Evolutionary conservation across 2,329 filamentous ascomycete species (phyloP), one percentile per base, ranked within the genome.

Genomic region (Penicillium digitatum): DNA sequence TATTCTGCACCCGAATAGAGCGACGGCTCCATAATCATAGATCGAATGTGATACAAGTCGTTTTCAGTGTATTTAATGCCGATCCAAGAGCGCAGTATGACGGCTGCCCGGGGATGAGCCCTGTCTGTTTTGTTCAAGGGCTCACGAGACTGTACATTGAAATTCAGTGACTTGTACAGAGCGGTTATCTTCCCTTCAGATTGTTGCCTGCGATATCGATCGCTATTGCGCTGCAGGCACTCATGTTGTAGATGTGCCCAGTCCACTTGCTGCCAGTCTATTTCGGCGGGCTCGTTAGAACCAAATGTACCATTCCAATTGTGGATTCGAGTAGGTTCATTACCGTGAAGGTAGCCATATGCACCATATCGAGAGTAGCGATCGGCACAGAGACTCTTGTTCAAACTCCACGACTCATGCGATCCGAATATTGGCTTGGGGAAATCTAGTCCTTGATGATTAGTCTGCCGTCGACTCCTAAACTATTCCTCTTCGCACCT

Each of bases 1-100:
- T 95, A 96, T 64, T 93, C 88, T 32, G 88, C 90, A 24, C 90
- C 90, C 5, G 90, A 92, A 48, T 88, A 86, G 53, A 96, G 78
- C 1, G 86, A 83, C 11, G 95, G 78, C 71, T 96, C 92, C 14
- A 86, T 83, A 67, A 96, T 89, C 74, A 96, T 84, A 34, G 91
- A 87, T 24, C 92, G 87, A 43, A 96, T 74, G 66, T 89, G 88
- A 70, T 91, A 84, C 48, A 94, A 79, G 66, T 93, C 89, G 65
- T 95, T 89, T 44, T 88, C 83, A 12, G 84, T 84, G 78, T 90
- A 96, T n/a, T 83, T 65, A 62, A 88, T 95, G 61, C 89, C 87
- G 60, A 87, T 85, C 88, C 89, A 95, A 48, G 87, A 88, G 22
- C 92, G 83, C 29, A 96, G 81, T 1, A 96, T 83, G 8, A 96